These are phyloP conservation scores for Pseudophaeomoniella oleicola DNA, from an alignment of 2,329 filamentous ascomycete genomes.

Conservation along the genomic window DNA sequence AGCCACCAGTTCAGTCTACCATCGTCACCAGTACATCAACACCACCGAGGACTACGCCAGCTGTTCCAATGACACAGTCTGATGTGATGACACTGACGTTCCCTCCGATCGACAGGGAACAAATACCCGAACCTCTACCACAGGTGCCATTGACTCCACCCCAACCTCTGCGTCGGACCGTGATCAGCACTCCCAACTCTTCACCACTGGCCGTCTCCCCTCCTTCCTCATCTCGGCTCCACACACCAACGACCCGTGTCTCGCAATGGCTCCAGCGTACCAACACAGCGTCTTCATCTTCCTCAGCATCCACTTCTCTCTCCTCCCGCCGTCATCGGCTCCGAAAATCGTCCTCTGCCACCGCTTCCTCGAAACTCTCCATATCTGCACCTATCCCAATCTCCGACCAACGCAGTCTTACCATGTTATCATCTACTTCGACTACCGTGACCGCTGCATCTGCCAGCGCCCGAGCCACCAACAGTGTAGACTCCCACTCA, in stretches of 20 bases:
- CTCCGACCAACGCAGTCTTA: background rate
- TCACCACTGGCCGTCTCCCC: background rate
- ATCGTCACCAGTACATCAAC: background rate
- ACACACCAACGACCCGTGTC: background rate
- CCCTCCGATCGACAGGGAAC: slow-evolving; percentile 2
- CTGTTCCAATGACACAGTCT: background rate
- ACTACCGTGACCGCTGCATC: background rate
- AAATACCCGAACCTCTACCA: background rate
- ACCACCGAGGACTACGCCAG: background rate
- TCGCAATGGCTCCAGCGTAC: background rate
- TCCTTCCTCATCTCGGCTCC: background rate
- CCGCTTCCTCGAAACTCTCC: background rate
- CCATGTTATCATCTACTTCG: background rate
- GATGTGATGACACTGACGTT: slow-evolving; percentile 1
- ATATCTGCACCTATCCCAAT: background rate
- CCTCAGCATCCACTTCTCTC: background rate
- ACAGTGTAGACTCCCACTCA: background rate
- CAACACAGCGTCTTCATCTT: background rate
- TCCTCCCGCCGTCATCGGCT: background rate
- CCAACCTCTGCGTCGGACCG: background rate
- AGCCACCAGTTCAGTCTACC: background rate
- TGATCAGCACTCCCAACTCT: background rate
- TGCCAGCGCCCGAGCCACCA: background rate
- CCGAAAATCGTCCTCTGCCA: background rate
- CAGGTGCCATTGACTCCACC: background rate